Evolutionary conservation across 1,284 basidiomycete species (phyloP), one percentile per base, ranked within the genome.

Genomic region (Cutaneotrichosporon sp.): DNA sequence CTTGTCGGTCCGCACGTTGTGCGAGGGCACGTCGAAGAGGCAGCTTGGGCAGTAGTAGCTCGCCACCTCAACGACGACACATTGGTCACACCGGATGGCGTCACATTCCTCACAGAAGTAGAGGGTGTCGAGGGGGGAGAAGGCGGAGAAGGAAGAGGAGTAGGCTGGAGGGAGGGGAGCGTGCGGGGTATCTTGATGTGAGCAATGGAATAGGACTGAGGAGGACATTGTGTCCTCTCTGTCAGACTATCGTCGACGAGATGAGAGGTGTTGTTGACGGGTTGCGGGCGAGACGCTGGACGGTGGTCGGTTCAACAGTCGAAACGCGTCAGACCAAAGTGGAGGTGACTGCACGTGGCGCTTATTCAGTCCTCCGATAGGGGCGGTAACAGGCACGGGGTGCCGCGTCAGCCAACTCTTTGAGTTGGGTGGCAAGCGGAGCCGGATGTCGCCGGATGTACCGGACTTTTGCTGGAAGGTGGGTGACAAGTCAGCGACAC

Each of bases 81-180:
- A 99, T 67, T 88, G 86, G 73, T 95, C 90, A 75, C 97, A 99
- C 58, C 94, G 83, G 46, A 99, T 86, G 2, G 90, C 88, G 77
- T 98, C 94, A 80, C 97, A 99, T 83, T 98, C 95, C 79, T 97
- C 95, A 79, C 97, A 99, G 79, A 98, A 99, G 81, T 93, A 97
- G 18, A 99, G 87, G 22, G 85, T 85, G 67, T 90, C 85, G 10
- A 99, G 84, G 2, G 89, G 85, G 70, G 95, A 90, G 75, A 93
- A 87, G 0, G 90, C 89, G 2, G 90, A 90, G 8, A 85, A 81
- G 0, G 89, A 82, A 64, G 88, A 87, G 0, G 90, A 87, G 8
- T 89, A 87, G 14, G 90, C 89, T 7, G 91, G 89, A 3, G 85
- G 70, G 2, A 74, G 68, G 1, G 74, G 71, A 0, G 73, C 53